Conservation (phyloP, 345 rosid species). For the Eucalyptus cladocalyx region DNA sequence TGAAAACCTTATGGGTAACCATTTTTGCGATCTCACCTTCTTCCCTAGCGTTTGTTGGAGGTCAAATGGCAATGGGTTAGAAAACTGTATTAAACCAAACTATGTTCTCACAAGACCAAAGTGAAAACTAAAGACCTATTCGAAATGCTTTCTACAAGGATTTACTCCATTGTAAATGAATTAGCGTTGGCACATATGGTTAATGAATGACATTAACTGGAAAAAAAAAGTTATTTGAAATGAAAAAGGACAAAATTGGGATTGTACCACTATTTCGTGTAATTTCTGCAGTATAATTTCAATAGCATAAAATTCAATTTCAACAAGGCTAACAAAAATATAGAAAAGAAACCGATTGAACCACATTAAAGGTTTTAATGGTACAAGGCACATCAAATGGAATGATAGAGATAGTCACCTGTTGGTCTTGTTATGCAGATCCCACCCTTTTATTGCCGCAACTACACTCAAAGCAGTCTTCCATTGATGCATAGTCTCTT, state of each 20-base stretch:
- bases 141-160: too few species aligned
- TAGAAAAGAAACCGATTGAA: too few species aligned
- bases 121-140: too few species aligned
- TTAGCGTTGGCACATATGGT: fast-evolving
- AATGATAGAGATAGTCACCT: fast-evolving
- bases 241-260: too few species aligned
- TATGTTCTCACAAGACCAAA: neutral
- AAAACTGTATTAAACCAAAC: fast-evolving
- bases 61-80: neutral
- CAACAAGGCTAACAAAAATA: too few species aligned
- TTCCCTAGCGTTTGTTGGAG: neutral
- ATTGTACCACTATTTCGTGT: fast-evolving
- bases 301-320: too few species aligned
- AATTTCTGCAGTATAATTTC: neutral
- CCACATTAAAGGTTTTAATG: neutral
- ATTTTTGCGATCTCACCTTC: neutral
- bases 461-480: fast-evolving
- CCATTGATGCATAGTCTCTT: neutral
- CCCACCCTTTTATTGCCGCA: fast-evolving
- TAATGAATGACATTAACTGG: fast-evolving
- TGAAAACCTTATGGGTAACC: fast-evolving
- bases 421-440: fast-evolving
- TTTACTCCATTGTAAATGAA: too few species aligned
- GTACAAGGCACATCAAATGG: neutral
- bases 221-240: too few species aligned